phyloP scores from a whole-genome alignment of 2,329 filamentous ascomycete species.

The Trematosphaeria pertusa region DNA sequence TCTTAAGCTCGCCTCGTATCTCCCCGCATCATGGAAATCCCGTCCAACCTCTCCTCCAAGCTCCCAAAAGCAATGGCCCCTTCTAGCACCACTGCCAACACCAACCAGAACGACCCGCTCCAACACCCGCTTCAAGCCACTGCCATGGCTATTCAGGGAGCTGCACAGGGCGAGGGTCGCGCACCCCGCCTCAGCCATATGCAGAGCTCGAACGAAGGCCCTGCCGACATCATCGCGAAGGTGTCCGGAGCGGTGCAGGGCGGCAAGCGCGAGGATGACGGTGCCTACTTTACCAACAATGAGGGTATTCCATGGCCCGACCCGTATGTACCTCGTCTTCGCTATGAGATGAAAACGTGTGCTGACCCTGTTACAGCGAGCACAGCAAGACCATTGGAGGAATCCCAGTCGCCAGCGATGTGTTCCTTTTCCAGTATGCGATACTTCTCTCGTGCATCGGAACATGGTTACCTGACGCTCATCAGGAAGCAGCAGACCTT shows the following conservation, averaged over 20 bases:
- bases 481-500: slow-evolving; percentile 59
- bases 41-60: slow-evolving; percentile 20
- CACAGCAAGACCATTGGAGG: slow-evolving; percentile 63
- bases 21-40: slow-evolving; percentile 22
- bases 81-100: slow-evolving; percentile 33
- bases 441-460: slow-evolving; percentile 11
- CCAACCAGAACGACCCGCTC: slow-evolving; percentile 40
- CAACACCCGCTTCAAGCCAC: slow-evolving; percentile 54
- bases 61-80: slow-evolving; percentile 26
- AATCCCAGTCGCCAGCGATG: slow-evolving; percentile 59
- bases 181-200: slow-evolving; percentile 50
- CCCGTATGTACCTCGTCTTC: slow-evolving; percentile 36
- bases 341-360: background rate
- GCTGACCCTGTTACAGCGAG: slow-evolving; percentile 21
- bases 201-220: slow-evolving; percentile 56
- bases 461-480: background rate
- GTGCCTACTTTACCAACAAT: slow-evolving; percentile 62
- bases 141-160: slow-evolving; percentile 50
- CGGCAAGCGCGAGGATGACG: slow-evolving; percentile 59
- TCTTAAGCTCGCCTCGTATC: slow-evolving; percentile 12
- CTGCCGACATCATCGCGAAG: slow-evolving; percentile 60
- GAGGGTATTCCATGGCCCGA: slow-evolving; percentile 62
- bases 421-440: slow-evolving; percentile 56
- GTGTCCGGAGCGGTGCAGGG: slow-evolving; percentile 55
- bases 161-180: slow-evolving; percentile 47